These are phyloP conservation scores for Nepenthes gracilis DNA, from an alignment of 148 eudicot species.

Conservation along the genomic window DNA sequence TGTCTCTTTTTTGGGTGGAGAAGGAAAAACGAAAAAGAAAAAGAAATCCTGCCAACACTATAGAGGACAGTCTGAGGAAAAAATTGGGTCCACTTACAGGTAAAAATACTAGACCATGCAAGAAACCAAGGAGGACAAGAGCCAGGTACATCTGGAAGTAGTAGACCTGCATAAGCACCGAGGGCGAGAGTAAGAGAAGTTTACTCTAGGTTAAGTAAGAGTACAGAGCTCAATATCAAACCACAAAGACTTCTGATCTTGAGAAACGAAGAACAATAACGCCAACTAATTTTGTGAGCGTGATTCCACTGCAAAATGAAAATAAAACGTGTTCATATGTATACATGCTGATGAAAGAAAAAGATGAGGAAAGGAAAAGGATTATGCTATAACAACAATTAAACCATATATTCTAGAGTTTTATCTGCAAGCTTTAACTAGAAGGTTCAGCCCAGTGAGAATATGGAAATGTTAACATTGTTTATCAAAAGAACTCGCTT, in stretches of 20 bases:
- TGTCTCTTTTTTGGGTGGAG: no score
- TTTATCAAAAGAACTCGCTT: no score
- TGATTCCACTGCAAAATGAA: constrained; percentile 73
- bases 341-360: background rate
- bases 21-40: background rate
- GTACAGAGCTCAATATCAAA: constrained; percentile 13
- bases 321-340: background rate
- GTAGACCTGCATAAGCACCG: constrained; percentile 57
- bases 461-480: no score
- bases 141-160: constrained; percentile 96
- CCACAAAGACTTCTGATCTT: constrained; percentile 95
- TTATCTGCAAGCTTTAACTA: no score
- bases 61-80: background rate
- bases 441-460: no score
- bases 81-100: constrained; percentile 50
- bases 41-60: background rate
- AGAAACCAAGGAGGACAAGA: constrained; percentile 89
- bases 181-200: background rate
- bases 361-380: background rate
- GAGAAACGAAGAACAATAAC: constrained; percentile 92
- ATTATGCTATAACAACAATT: background rate
- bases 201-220: background rate
- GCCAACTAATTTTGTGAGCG: constrained; percentile 92
- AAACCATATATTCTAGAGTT: background rate
- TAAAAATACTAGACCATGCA: constrained; percentile 89